Base-by-base conservation (phyloP, 2,329 filamentous ascomycete genomes). In the Fusarium sp. region DNA sequence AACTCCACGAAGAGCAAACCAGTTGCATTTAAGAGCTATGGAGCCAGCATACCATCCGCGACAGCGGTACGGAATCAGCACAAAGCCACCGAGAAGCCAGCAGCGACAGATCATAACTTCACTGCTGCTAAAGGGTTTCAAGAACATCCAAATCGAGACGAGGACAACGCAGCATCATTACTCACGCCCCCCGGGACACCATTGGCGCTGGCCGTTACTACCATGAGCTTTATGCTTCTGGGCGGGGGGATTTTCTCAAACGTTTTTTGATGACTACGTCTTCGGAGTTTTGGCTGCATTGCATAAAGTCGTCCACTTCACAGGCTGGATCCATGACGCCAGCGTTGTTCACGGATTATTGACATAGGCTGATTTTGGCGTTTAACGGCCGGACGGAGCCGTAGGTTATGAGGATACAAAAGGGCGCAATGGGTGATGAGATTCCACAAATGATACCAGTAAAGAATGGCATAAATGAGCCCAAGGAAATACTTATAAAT, bases 1-100 rank as follows among this genome's bases (percentile, higher is more conserved):
- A 87, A 87, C 73, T 78, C 84, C 2, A 85, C 84, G 2, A 68
- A 76, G 10, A 81, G 80, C 39, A 83, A 86, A 56, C 76, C 87
- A 29, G 79, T 86, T 3, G 72, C 84, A 3, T 87, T 87, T 66
- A 64, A 80, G 18, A 86, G 81, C 74, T 76, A 79, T 11, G 80
- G 83, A 23, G 85, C 84, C 1, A 65, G 74, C 4, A 87, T 87
- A 31, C 85, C 85, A 3, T 84, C 81, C 13, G 81, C 84, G 5
- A 86, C 82, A 6, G 65, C 73, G 1, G 83, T 79, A 18, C 76
- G 81, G 2, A 79, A 77, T 61, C 80, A 84, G 64, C 72, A 73
- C 63, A 72, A 79, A 57, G 76, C 45, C 20, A 59, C 46, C 13
- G 58, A 58, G 39, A 58, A 54, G 13, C 62, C 72, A 3, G 56